Evolutionary conservation across 2,329 filamentous ascomycete genomes (phyloP).

Genomic region (Fusarium chuoi): DNA sequence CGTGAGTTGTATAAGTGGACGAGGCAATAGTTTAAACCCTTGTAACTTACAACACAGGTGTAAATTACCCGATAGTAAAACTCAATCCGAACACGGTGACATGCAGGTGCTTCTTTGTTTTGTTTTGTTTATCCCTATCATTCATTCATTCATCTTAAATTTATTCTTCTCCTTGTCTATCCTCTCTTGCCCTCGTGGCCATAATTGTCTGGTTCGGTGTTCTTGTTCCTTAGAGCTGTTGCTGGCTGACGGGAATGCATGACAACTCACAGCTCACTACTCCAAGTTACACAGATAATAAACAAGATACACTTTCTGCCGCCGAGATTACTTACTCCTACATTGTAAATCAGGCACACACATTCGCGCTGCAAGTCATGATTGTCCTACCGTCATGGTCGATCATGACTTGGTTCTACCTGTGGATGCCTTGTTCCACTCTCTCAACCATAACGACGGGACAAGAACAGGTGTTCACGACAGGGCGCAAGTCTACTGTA

Average conservation of each 20-base stretch:
- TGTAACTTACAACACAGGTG: background rate
- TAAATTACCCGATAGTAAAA: constrained; percentile 12
- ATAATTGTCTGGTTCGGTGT: constrained; percentile 31
- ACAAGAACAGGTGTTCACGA: constrained; percentile 9
- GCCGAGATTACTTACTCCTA: background rate
- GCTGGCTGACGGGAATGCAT: constrained; percentile 39
- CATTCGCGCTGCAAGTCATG: constrained; percentile 28
- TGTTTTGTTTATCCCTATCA: constrained; percentile 7
- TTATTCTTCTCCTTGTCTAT: background rate
- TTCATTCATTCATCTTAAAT: constrained; percentile 1
- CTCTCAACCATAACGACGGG: constrained; percentile 30
- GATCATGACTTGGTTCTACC: constrained; percentile 26
- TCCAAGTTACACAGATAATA: constrained; percentile 29
- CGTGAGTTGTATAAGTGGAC: background rate
- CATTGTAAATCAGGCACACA: background rate
- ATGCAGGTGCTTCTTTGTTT: constrained; percentile 1
- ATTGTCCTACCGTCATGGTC: constrained; percentile 20
- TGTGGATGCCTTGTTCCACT: constrained; percentile 23
- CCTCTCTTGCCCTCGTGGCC: constrained; percentile 30
- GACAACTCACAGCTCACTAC: constrained; percentile 46
- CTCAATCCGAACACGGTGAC: constrained; percentile 28
- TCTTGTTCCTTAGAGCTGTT: background rate
- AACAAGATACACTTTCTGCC: constrained; percentile 6
- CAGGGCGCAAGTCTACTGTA: background rate
- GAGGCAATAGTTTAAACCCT: constrained; percentile 1